These are phyloP conservation scores for Alternaria conjuncta DNA, from an alignment of 2,329 filamentous ascomycete genomes.

Conservation along the genomic window DNA sequence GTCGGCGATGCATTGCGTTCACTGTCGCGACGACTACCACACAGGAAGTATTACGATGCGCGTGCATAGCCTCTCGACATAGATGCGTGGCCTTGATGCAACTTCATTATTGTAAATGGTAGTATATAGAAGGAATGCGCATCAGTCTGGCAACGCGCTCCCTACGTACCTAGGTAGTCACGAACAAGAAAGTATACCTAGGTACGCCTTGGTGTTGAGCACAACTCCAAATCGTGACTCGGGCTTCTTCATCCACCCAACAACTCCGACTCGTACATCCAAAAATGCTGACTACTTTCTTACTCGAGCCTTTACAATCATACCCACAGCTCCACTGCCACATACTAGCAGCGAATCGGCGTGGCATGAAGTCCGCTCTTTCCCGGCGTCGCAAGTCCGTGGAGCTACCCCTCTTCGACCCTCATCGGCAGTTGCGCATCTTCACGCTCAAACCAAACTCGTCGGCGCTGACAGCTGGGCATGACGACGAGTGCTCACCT, in stretches of 20 bases:
- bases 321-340: constrained; percentile 18
- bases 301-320: constrained; percentile 25
- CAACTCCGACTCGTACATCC: not conserved
- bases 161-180: not conserved
- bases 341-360: constrained; percentile 16
- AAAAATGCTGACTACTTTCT: constrained; percentile 21
- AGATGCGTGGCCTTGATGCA: not conserved
- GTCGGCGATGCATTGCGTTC: too few species aligned
- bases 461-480: not conserved
- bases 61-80: not conserved
- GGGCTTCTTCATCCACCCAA: not conserved
- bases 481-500: not conserved
- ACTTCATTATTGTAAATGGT: not conserved
- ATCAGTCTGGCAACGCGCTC: not conserved
- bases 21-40: not conserved
- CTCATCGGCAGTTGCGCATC: constrained; percentile 34
- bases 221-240: not conserved
- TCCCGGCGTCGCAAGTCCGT: constrained; percentile 10
- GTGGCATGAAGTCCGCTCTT: constrained; percentile 17
- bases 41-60: not conserved
- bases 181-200: not conserved
- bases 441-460: not conserved
- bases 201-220: not conserved
- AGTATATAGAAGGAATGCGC: not conserved
- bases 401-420: constrained; percentile 29